phyloP scores from a whole-genome alignment of 805 yeast genomes.

The Soucietia sequanensis region DNA sequence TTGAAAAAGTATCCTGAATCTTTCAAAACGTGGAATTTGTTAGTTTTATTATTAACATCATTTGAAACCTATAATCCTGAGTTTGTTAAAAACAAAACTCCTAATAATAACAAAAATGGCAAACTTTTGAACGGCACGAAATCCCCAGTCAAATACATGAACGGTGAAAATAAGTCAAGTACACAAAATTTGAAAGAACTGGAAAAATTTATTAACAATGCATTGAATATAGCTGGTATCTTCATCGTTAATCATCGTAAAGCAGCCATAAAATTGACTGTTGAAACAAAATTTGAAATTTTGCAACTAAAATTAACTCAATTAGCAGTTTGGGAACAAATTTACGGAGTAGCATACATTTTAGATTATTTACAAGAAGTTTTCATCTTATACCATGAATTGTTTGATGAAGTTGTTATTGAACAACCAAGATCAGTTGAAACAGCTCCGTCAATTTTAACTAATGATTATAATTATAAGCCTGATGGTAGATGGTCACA shows the following conservation, averaged over 20 bases:
- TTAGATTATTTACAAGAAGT: constrained; percentile 66
- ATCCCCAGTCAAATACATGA: constrained; percentile 1
- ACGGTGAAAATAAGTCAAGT: too few species aligned
- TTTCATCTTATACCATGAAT: constrained; percentile 53
- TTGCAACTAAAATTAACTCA: constrained; percentile 74
- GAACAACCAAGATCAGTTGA: constrained; percentile 9
- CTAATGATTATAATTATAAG: too few species aligned
- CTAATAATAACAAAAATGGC: background rate
- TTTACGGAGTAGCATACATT: constrained; percentile 55
- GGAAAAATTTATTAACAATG: constrained; percentile 54
- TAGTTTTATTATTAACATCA: constrained; percentile 61
- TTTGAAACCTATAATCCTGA: constrained; percentile 43
- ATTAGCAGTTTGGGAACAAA: constrained; percentile 62
- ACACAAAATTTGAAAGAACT: constrained; percentile 38
- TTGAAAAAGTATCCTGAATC: constrained; percentile 53
- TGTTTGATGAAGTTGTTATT: constrained; percentile 35
- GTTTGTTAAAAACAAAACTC: constrained; percentile 5
- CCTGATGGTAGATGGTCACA: constrained; percentile 33
- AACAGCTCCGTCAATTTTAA: too few species aligned
- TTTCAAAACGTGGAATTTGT: constrained; percentile 64
- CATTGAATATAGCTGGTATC: constrained; percentile 43
- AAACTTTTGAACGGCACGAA: background rate
- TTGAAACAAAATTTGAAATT: constrained; percentile 45
- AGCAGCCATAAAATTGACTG: constrained; percentile 20
- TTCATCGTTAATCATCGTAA: constrained; percentile 28